Percentiles rank a stretch among this genome's conserved stretches.
These are phyloP conservation scores for Gymnopus androsaceus DNA, from an alignment of 1,284 basidiomycete genomes.

Conservation along the genomic window DNA sequence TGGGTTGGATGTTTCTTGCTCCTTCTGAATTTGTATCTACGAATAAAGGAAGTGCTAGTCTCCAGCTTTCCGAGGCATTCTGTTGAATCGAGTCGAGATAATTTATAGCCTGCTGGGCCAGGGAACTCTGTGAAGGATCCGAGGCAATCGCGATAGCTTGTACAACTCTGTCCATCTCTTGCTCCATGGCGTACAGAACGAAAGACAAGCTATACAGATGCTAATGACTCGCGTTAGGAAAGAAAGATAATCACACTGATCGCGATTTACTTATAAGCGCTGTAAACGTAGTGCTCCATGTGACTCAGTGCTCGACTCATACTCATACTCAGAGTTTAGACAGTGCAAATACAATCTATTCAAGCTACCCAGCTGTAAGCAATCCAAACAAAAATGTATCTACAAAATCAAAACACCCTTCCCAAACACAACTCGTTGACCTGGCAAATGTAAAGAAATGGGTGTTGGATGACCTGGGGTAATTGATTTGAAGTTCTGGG, in stretches of 20 bases:
- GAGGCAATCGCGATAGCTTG: slow-evolving; percentile 85
- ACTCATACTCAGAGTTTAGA: background rate
- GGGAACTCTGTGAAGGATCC: slow-evolving; percentile 66
- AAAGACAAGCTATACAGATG: background rate
- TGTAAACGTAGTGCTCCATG: no score
- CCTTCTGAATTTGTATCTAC: slow-evolving; percentile 61
- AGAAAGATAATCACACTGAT: background rate
- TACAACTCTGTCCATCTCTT: slow-evolving; percentile 73
- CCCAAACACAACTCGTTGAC: slow-evolving; percentile 4
- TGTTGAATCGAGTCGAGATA: slow-evolving; percentile 80
- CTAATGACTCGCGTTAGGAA: background rate
- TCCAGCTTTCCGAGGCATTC: slow-evolving; percentile 78
- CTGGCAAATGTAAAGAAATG: background rate
- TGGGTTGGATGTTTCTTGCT: slow-evolving; percentile 69
- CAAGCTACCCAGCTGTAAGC: background rate
- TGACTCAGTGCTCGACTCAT: background rate
- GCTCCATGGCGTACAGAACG: slow-evolving; percentile 51
- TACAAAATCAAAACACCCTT: background rate
- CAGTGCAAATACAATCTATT: background rate
- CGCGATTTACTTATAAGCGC: background rate
- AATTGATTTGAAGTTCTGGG: slow-evolving; percentile 6
- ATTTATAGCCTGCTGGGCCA: slow-evolving; percentile 80
- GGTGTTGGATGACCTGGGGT: slow-evolving; percentile 5
- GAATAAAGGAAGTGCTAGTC: slow-evolving; percentile 74
- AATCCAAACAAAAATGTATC: background rate